Evolutionary conservation across 768 basidiomycete species (phyloP).

Genomic region (Ramaria rubella): DNA sequence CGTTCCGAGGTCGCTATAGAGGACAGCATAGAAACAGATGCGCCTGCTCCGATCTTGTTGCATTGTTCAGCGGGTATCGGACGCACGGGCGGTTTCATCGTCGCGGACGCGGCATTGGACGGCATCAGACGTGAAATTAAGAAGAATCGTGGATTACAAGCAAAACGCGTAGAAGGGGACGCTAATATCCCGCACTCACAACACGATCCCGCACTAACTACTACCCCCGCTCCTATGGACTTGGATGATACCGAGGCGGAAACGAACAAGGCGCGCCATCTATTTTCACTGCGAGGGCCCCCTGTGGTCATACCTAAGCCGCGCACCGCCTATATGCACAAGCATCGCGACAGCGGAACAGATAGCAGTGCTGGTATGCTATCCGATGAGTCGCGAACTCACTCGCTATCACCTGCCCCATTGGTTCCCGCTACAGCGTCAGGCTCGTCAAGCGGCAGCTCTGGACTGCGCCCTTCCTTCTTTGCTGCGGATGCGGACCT

Average conservation of each 20-base stretch:
- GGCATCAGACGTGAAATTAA: conserved; percentile 55
- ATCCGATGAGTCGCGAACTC: conserved; percentile 1
- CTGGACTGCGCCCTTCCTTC: neutral
- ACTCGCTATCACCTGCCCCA: neutral
- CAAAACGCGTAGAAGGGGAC: neutral
- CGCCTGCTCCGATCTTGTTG: conserved; percentile 53
- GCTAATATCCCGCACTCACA: neutral
- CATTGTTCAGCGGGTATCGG: conserved; percentile 96
- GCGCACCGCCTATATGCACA: neutral
- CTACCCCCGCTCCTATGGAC: neutral
- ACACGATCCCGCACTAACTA: neutral
- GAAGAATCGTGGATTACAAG: conserved; percentile 10
- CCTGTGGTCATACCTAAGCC: neutral
- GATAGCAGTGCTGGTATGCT: neutral
- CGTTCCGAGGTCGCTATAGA: conserved; percentile 15
- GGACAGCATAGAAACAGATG: conserved; percentile 23
- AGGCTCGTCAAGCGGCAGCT: conserved; percentile 3
- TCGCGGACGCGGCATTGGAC: conserved; percentile 80
- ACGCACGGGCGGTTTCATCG: conserved; percentile 89
- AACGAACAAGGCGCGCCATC: neutral
- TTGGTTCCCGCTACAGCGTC: neutral
- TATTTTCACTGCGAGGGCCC: neutral
- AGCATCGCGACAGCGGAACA: neutral
- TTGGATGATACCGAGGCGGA: neutral
- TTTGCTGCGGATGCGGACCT: neutral